A percentile compares a stretch with the other conserved stretches of the same genome.
These are phyloP conservation scores for Lathyrus tuberosus DNA, from an alignment of 306 rosid genomes.

Conservation along the genomic window DNA sequence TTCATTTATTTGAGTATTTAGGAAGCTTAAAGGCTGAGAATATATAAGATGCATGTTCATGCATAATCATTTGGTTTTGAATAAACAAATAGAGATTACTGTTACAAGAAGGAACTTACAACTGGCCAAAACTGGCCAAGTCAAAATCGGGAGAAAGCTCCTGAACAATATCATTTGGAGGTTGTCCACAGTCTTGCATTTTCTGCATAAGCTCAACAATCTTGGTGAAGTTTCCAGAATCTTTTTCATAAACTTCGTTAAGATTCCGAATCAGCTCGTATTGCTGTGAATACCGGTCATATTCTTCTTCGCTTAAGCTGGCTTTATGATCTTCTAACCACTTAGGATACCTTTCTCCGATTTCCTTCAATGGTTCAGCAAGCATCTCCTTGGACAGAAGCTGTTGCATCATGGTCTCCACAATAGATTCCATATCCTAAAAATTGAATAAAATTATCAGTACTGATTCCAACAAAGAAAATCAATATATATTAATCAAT, in stretches of 20 bases:
- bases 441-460: slow-evolving; percentile 19
- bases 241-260: slow-evolving; percentile 76
- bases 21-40: too few species aligned
- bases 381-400: slow-evolving; percentile 95
- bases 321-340: slow-evolving; percentile 89
- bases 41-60: background rate
- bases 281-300: slow-evolving; percentile 69
- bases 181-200: slow-evolving; percentile 99
- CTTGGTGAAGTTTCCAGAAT: slow-evolving; percentile 70
- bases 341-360: slow-evolving; percentile 92
- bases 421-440: slow-evolving; percentile 86
- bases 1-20: too few species aligned
- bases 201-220: slow-evolving; percentile 95
- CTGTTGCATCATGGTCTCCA: slow-evolving; percentile 97
- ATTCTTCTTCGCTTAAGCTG: slow-evolving; percentile 78
- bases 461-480: slow-evolving; percentile 22
- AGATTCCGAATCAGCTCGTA: slow-evolving; percentile 67
- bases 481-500: background rate
- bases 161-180: slow-evolving; percentile 80
- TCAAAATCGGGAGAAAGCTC: slow-evolving; percentile 93
- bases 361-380: slow-evolving; percentile 96
- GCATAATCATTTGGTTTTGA: slow-evolving; percentile 11
- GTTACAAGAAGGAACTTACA: slow-evolving; percentile 59
- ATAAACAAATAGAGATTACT: slow-evolving; percentile 4
- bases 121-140: slow-evolving; percentile 72